Evolutionary conservation across 2,329 filamentous ascomycete genomes (phyloP), one percentile per base, ranked within the genome.

Genomic region (Alternaria sp.): DNA sequence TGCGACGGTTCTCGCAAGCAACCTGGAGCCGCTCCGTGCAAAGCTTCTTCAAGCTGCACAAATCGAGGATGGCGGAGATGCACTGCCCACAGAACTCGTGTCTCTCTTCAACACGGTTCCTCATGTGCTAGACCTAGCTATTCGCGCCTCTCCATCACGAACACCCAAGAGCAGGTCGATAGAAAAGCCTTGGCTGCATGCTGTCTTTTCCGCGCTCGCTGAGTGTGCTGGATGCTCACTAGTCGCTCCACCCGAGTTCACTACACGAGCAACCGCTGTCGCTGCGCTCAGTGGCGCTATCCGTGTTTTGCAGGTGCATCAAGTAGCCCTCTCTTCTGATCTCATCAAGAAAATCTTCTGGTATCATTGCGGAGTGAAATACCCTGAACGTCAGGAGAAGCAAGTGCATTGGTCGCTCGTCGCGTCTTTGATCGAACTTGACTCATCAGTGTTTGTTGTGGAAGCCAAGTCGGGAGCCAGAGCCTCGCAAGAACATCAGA

Each of bases 131-230:
- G 75, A 80, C 41, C 60, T 82, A 36, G 74, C 77, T 5, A 71
- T 82, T 8, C 76, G 78, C 34, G 77, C 74, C 29, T 77, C 76
- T 5, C 74, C 78, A 24, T 75, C 74, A 3, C 73, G 72, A 17
- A 81, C 77, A 3, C 76, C 78, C 8, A 78, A 76, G 54, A 74
- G 76, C 55, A 77, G 74, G 23, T 64, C 75, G 9, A 67, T 73
- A 7, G 80, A 82, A 59, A 71, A 69, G 37, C 76, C 80, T 4
- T 83, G 81, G 81, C 69, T 82, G 9, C 79, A 82, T 51, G 68
- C 72, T 11, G 66, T 78, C 8, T 78, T 82, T 46, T 55, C 69
- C 5, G 71, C 73, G 1, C 69, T 82, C 8, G 62, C 70, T 5
- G 72, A 77, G 48, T 79, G 76, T 60, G 64, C 67, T 45, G 69